These are phyloP conservation scores for Eucalyptus sideroxylon DNA, from an alignment of 345 rosid genomes.

Conservation along the genomic window DNA sequence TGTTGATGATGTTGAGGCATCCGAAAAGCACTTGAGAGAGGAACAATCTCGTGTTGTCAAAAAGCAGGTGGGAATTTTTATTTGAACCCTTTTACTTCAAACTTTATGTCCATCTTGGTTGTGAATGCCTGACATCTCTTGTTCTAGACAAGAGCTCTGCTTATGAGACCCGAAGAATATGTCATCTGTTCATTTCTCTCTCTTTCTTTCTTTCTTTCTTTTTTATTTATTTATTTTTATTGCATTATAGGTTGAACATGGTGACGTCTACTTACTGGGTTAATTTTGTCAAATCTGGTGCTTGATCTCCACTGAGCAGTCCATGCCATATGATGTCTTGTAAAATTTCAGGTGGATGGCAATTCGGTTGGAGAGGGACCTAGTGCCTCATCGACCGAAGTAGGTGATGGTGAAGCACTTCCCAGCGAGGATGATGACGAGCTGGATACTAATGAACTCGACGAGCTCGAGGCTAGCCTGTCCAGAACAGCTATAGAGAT, in stretches of 20 bases:
- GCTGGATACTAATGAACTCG: conserved; percentile 6
- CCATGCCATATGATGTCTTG: background rate
- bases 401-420: background rate
- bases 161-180: background rate
- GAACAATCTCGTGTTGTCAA: conserved; percentile 23
- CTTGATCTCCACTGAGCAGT: background rate
- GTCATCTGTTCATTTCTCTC: background rate
- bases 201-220: background rate
- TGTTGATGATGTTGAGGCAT: conserved; percentile 58
- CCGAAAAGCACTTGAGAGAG: conserved; percentile 37
- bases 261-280: background rate
- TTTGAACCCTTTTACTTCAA: background rate
- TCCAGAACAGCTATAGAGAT: conserved; percentile 6
- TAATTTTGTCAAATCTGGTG: background rate
- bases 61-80: conserved; percentile 12
- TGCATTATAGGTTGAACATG: background rate
- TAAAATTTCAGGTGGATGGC: conserved; percentile 8
- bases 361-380: conserved; percentile 12
- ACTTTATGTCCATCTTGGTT: background rate
- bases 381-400: conserved; percentile 5
- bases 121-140: background rate
- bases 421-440: conserved; percentile 9
- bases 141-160: background rate
- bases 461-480: conserved; percentile 18
- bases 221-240: background rate